Percentiles rank a stretch among this genome's conserved stretches.
Evolutionary conservation across 345 rosid species (phyloP).

Genomic region (Clarkia xantiana): DNA sequence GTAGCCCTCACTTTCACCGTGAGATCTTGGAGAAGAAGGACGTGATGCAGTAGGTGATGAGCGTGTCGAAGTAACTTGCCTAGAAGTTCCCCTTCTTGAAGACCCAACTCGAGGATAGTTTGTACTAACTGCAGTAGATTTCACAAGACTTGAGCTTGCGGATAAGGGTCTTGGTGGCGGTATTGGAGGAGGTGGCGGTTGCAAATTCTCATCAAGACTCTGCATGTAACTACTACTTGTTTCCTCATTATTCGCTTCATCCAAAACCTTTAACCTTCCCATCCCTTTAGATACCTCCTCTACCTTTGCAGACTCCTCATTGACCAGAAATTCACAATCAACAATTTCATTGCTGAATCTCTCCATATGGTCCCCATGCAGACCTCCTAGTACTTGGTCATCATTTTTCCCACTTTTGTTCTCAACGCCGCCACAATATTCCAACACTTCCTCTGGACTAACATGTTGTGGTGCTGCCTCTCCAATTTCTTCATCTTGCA

Average conservation of each 20-base stretch:
- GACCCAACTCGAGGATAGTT: conserved; percentile 44
- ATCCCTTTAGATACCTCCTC: conserved; percentile 20
- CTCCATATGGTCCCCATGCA: conserved; percentile 17
- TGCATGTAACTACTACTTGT: conserved; percentile 26
- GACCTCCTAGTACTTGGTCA: conserved; percentile 21
- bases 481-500: conserved; percentile 51
- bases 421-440: conserved; percentile 28
- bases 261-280: conserved; percentile 28
- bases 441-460: conserved; percentile 33
- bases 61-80: conserved; percentile 68
- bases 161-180: conserved; percentile 66
- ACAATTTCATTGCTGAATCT: conserved; percentile 28
- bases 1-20: conserved; percentile 77
- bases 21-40: conserved; percentile 98
- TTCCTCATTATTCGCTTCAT: conserved; percentile 38
- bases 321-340: conserved; percentile 17
- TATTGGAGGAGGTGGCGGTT: conserved; percentile 73
- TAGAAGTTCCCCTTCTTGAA: conserved; percentile 54
- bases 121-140: conserved; percentile 32
- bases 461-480: conserved; percentile 47
- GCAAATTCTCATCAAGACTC: conserved; percentile 25
- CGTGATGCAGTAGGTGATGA: conserved; percentile 73
- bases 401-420: conserved; percentile 27
- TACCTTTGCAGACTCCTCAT: conserved; percentile 23
- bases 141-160: conserved; percentile 34